phyloP scores from a whole-genome alignment of 2,329 filamentous ascomycete species.

The Leptographium galeiforme region DNA sequence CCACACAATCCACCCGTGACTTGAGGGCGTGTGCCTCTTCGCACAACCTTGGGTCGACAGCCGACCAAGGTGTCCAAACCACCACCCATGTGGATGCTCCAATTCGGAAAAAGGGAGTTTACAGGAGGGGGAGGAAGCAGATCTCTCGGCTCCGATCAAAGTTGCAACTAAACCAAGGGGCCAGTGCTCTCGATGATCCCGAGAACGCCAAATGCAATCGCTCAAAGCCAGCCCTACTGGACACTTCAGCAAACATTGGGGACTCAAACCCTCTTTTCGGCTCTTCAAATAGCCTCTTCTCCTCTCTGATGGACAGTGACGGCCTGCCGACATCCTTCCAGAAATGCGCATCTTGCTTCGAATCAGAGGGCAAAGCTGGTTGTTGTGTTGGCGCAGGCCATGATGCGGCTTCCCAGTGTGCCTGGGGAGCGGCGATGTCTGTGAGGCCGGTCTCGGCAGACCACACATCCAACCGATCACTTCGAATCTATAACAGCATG shows the following conservation, averaged over 20 bases:
- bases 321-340: neutral
- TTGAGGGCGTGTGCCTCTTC: too few relatives aligned
- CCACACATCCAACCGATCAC: neutral
- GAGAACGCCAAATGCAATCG: neutral
- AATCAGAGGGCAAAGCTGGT: neutral
- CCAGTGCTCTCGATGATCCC: neutral
- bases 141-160: neutral
- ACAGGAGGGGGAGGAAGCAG: neutral
- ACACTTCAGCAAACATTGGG: neutral
- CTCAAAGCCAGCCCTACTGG: neutral
- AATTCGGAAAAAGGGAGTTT: too few relatives aligned
- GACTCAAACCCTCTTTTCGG: neutral
- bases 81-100: too few relatives aligned
- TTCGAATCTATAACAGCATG: slow-evolving; percentile 1
- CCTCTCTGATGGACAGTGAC: neutral
- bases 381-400: neutral
- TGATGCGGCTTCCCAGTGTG: too few relatives aligned
- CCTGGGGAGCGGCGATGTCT: neutral
- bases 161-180: neutral
- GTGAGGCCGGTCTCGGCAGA: neutral
- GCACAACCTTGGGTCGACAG: too few relatives aligned
- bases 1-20: too few relatives aligned
- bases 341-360: neutral
- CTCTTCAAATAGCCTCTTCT: neutral
- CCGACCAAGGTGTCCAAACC: too few relatives aligned